Base-by-base conservation (phyloP, 129 eudicot species). In the Deinandra increscens region DNA sequence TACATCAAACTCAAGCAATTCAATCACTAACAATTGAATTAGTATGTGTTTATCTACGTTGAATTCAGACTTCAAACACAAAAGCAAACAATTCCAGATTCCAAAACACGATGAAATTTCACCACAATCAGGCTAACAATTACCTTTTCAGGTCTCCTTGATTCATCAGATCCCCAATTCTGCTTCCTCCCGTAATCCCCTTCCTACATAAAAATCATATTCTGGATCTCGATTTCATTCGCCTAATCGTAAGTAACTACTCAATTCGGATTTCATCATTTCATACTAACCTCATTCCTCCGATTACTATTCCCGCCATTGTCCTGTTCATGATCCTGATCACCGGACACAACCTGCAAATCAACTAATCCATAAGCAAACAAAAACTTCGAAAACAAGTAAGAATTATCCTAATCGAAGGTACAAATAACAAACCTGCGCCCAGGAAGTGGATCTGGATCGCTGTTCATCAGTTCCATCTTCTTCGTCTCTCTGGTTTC, bases 361-460 rank as follows among this genome's bases (percentile, higher is more conserved):
- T 20, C 36, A 34, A 12, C 69, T 8, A 5, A 51, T 31, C 66
- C 48, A 68, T 74, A 49, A 60, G 19, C 26, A 50, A 45, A 15
- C 51, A 39, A 14, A 17, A 5, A 7, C 11, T 43, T 31, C 45
- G 10, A 31, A 38, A 11, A 63, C 6, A 38, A 41, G 9, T 5
- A 38, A 22, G 19, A 62, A 34, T 22, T 11, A 51, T 7, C 36
- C 10, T 11, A 43, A 43, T 11, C n/a, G 14, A 23, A 0, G 18
- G 31, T 31, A 3, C 46, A 51, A 34, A 86, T 96, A 20, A 3
- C 46, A 51, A 34, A 86, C 98, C 95, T 89, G 68, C 14, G 98
- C 95, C 98, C 98, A 93, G 20, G 80, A 75, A 70, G 77, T 76
- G 33, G 98, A 93, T 93, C 97, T 81, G 64, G 95, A 81, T 17